Evolutionary conservation across 176 grass and related monocot species (phyloP), one percentile per base, ranked within the genome.

Genomic region (Bolboschoenus planiculmis): DNA sequence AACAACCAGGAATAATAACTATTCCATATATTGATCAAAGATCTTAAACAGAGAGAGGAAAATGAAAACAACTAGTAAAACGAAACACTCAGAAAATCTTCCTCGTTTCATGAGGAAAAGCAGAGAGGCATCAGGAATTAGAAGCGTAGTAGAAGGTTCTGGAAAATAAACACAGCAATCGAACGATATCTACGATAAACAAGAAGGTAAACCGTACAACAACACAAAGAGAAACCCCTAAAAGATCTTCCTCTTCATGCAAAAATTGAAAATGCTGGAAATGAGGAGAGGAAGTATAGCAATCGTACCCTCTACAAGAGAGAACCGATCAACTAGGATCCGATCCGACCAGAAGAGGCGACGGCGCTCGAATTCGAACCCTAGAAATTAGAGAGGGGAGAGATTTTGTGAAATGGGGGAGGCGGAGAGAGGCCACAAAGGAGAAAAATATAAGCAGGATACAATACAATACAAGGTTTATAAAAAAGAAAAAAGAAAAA

Each of bases 331-430:
- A 26, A 46, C 14, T 34, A 40, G 80, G 80, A 55, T 81, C 34
- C 24, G 5, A n/a, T n/a, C n/a, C n/a, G n/a, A n/a, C n/a, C 37
- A 44, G 51, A 24, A 81, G 54, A 63, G 56, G 58, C 57, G 37
- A 46, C 58, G 80, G 58, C 57, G 80, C 80, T 46, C 58, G 13
- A 16, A 65, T 47, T 30, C 3, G 80, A 82, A 82, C 80, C 80
- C 58, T 82, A 82, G 79, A 82, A 51, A 51, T 46, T 48, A 9
- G 80, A 82, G 54, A 80, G 79, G n/a, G 16, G 80, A 81, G 54
- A 81, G n/a, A n/a, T n/a, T 81, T 81, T n/a, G 78, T 4, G 18
- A 47, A 79, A 61, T 24, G 20, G 36, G 27, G 78, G 56, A 81
- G 56, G 78, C 78, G 55, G 58, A 62, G 58, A 54, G 46, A 3